phyloP scores from a whole-genome alignment of 2,329 filamentous ascomycete genomes.

The Claviceps capensis region DNA sequence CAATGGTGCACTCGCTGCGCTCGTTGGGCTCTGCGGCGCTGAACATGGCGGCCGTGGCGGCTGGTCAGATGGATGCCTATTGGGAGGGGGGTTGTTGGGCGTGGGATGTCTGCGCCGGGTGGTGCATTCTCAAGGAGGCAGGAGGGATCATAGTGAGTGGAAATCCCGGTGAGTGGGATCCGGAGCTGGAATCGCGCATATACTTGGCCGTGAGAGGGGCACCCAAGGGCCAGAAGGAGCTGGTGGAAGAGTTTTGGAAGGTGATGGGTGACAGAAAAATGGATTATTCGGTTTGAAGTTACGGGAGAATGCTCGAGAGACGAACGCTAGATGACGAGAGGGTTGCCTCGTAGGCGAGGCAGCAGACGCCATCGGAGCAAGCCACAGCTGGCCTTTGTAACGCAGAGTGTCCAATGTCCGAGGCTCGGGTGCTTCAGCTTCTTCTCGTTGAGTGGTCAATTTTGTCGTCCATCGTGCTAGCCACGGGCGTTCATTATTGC shows the following conservation, averaged over 20 bases:
- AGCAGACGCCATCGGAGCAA: no score
- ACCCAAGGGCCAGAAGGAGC: constrained; percentile 42
- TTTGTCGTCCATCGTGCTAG: no score
- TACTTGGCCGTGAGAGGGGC: constrained; percentile 52
- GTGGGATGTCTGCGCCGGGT: constrained; percentile 75
- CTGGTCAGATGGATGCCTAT: constrained; percentile 58
- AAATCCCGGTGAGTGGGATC: constrained; percentile 61
- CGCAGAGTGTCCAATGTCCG: no score
- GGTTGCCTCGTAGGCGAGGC: no score
- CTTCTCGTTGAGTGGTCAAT: no score
- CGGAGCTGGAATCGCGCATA: constrained; percentile 41
- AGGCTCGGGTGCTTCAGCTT: no score
- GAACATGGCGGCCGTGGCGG: constrained; percentile 60
- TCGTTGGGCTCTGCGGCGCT: constrained; percentile 59
- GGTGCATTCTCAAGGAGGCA: constrained; percentile 62
- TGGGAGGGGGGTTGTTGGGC: constrained; percentile 80
- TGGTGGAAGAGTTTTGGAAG: constrained; percentile 51
- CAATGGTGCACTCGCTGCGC: constrained; percentile 66
- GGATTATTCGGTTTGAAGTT: constrained; percentile 26
- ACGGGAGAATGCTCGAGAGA: neutral
- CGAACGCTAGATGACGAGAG: no score
- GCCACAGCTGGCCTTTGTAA: no score
- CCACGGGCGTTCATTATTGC: no score
- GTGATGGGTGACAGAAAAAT: constrained; percentile 41
- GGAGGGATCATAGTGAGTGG: constrained; percentile 60